phyloP scores from a whole-genome alignment of 73 alveolate species.

The Paramecium tetraurelia region DNA sequence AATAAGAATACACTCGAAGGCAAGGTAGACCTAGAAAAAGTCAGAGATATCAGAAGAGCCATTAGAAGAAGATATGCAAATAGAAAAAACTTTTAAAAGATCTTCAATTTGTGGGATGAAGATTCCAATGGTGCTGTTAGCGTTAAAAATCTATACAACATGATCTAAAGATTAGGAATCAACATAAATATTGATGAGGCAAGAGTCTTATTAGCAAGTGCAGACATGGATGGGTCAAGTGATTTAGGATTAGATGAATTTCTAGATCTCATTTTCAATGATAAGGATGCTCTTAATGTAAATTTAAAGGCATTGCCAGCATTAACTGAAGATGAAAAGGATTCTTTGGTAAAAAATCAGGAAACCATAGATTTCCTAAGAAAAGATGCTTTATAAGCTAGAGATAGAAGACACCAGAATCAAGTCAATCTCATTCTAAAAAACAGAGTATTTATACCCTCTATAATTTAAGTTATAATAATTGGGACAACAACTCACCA shows the following conservation, averaged over 20 bases:
- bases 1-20: constrained; percentile 87
- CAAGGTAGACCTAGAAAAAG: constrained; percentile 87
- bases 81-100: constrained; percentile 81
- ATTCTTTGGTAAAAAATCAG: background rate
- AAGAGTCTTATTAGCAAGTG: constrained; percentile 84
- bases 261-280: constrained; percentile 82
- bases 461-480: constrained; percentile 38
- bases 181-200: constrained; percentile 93
- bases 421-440: constrained; percentile 57
- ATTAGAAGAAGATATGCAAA: constrained; percentile 91
- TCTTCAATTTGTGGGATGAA: constrained; percentile 92
- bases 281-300: constrained; percentile 70
- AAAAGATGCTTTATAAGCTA: constrained; percentile 60
- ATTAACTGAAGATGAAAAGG: constrained; percentile 56
- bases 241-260: constrained; percentile 88
- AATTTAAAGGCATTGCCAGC: constrained; percentile 69
- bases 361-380: constrained; percentile 59
- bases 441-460: constrained; percentile 41
- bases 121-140: constrained; percentile 74
- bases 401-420: constrained; percentile 60
- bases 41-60: constrained; percentile 86
- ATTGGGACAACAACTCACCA: background rate
- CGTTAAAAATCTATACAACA: constrained; percentile 78
- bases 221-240: constrained; percentile 83
- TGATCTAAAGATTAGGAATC: constrained; percentile 92